These are phyloP conservation scores for Alternaria arborescens DNA, from an alignment of 2,329 filamentous ascomycete species.

Conservation along the genomic window DNA sequence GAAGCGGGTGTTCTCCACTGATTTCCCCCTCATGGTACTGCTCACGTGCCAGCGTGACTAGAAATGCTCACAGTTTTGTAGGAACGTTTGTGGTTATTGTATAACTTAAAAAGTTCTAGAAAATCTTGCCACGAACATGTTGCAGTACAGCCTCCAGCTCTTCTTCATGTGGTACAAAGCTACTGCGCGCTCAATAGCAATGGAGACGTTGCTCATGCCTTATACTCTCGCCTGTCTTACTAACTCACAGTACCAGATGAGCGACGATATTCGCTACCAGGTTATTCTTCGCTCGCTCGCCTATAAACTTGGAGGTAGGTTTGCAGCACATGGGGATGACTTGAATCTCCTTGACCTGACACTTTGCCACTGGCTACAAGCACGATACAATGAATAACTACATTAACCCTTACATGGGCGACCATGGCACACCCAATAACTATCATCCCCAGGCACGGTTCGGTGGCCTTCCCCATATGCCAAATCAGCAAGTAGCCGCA, in stretches of 20 bases:
- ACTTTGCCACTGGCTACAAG: not conserved
- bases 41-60: not conserved
- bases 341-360: not conserved
- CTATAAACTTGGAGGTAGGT: not conserved
- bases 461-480: not conserved
- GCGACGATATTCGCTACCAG: not conserved
- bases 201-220: not conserved
- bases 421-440: not conserved
- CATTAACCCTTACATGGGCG: not conserved
- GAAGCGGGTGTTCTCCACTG: not conserved
- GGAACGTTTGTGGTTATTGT: not conserved
- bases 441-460: not conserved
- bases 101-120: not conserved
- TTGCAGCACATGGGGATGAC: not conserved
- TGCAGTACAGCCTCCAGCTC: not conserved
- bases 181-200: not conserved
- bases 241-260: not conserved
- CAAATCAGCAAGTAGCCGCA: not conserved
- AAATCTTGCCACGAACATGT: not conserved
- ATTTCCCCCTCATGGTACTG: not conserved
- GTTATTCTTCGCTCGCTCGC: not conserved
- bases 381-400: slow-evolving; percentile 2
- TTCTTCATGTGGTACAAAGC: not conserved
- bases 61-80: not conserved
- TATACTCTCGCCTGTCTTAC: not conserved